Evolutionary conservation across 192 early-diverging fungal genomes (phyloP).

Genomic region (Lobosporangium transversale): DNA sequence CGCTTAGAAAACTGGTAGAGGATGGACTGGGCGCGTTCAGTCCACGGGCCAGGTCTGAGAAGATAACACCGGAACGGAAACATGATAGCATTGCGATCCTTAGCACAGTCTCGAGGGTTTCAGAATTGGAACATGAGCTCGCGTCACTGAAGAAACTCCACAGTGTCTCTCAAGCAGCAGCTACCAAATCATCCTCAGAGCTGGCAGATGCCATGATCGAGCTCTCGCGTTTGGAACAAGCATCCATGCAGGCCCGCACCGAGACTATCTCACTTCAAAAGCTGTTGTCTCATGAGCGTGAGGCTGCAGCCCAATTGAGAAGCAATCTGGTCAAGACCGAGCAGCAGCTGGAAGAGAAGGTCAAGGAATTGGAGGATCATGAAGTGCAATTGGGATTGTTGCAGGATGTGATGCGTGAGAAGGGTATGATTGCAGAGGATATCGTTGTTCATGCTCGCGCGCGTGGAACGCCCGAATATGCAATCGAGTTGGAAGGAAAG

Average conservation of each 20-base stretch:
- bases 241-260: conserved; percentile 56
- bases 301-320: conserved; percentile 46
- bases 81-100: conserved; percentile 52
- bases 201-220: conserved; percentile 57
- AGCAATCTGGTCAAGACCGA: conserved; percentile 53
- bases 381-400: conserved; percentile 66
- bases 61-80: conserved; percentile 13
- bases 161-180: conserved; percentile 17
- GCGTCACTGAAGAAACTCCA: conserved; percentile 46
- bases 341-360: conserved; percentile 46
- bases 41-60: conserved; percentile 22
- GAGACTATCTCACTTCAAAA: conserved; percentile 56
- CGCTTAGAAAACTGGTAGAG: conserved; percentile 53
- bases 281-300: conserved; percentile 55
- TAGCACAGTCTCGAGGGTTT: conserved; percentile 36
- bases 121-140: conserved; percentile 53
- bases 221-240: conserved; percentile 57
- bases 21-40: conserved; percentile 54
- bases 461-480: conserved; percentile 31
- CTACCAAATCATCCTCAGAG: conserved; percentile 44
- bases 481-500: conserved; percentile 24
- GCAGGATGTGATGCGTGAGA: conserved; percentile 58
- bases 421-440: conserved; percentile 57
- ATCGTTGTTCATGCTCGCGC: conserved; percentile 25
- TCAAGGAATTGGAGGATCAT: conserved; percentile 59